Evolutionary conservation across 805 yeast genomes (phyloP).

Genomic region (Candida boleticola): DNA sequence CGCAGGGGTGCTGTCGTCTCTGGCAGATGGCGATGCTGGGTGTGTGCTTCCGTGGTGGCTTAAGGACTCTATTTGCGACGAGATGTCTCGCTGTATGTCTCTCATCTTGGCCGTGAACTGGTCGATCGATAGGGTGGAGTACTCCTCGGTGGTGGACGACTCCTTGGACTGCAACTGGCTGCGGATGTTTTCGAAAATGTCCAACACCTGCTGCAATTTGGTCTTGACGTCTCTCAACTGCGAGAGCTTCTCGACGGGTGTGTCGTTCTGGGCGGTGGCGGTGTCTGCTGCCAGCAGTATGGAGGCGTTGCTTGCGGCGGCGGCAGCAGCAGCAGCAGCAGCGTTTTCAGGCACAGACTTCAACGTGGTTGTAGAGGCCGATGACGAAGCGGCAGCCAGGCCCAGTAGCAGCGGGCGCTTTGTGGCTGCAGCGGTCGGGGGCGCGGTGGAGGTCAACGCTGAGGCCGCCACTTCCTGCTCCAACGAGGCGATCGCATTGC

Average conservation of each 20-base stretch:
- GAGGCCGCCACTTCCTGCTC: conserved; percentile 42
- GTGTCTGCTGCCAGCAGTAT: conserved; percentile 6
- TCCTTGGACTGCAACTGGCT: conserved; percentile 11
- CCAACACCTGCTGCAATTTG: conserved; percentile 46
- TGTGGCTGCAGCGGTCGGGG: neutral
- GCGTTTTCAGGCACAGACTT: neutral
- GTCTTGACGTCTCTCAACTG: conserved; percentile 44
- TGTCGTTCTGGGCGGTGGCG: conserved; percentile 14
- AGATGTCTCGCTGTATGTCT: conserved; percentile 30
- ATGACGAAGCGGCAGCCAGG: too few species aligned
- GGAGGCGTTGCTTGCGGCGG: neutral
- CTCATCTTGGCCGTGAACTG: conserved; percentile 44
- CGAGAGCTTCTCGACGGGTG: conserved; percentile 38
- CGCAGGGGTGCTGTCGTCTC: neutral
- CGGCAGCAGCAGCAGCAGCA: neutral
- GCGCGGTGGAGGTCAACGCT: neutral
- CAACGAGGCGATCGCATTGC: conserved; percentile 56
- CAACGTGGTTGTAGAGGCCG: neutral
- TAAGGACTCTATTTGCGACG: neutral
- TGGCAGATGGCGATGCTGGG: neutral
- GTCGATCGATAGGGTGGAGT: conserved; percentile 41
- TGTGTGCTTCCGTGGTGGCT: too few species aligned
- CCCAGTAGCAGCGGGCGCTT: neutral
- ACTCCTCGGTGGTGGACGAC: conserved; percentile 13
- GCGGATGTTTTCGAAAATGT: conserved; percentile 33